A percentile compares a stretch with the other conserved stretches of the same genome.
Conservation (phyloP, 805 yeast genomes). For the Diddensiella caesifluorescens region DNA sequence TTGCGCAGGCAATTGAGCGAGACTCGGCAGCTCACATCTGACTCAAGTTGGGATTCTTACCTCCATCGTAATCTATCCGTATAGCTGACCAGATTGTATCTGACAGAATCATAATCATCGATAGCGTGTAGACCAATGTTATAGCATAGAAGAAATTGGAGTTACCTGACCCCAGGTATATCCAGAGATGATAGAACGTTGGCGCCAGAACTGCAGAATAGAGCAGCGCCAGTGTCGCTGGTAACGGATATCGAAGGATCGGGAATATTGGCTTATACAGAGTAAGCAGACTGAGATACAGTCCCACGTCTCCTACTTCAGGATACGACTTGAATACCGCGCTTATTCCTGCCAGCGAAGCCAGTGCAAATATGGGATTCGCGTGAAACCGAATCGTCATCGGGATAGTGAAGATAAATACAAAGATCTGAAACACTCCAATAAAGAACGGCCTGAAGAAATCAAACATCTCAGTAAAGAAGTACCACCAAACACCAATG, state of each 20-base stretch:
- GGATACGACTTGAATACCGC: constrained; percentile 80
- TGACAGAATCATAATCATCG: constrained; percentile 59
- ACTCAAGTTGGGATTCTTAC: constrained; percentile 26
- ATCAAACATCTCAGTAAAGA: constrained; percentile 91
- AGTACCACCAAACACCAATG: constrained; percentile 97
- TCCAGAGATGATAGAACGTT: constrained; percentile 90
- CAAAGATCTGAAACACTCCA: constrained; percentile 75
- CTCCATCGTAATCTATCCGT: constrained; percentile 57
- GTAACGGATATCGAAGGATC: constrained; percentile 42
- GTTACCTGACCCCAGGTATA: constrained; percentile 88
- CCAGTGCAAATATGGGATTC: constrained; percentile 55
- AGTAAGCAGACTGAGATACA: constrained; percentile 46
- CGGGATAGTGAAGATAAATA: constrained; percentile 64
- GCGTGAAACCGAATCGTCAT: constrained; percentile 58
- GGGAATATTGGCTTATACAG: constrained; percentile 38
- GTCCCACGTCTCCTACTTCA: constrained; percentile 68
- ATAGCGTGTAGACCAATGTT: constrained; percentile 70
- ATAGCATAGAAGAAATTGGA: constrained; percentile 95
- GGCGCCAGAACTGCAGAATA: constrained; percentile 70
- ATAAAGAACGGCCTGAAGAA: constrained; percentile 79
- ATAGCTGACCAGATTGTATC: constrained; percentile 82
- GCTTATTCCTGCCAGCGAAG: constrained; percentile 46
- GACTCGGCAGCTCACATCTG: constrained; percentile 17
- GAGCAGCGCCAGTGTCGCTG: constrained; percentile 49
- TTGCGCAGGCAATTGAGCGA: neutral